A percentile compares a stretch with the other conserved stretches of the same genome.
These are phyloP conservation scores for Margaritispora aquatica DNA, from an alignment of 495 filamentous ascomycete genomes.

Conservation along the genomic window DNA sequence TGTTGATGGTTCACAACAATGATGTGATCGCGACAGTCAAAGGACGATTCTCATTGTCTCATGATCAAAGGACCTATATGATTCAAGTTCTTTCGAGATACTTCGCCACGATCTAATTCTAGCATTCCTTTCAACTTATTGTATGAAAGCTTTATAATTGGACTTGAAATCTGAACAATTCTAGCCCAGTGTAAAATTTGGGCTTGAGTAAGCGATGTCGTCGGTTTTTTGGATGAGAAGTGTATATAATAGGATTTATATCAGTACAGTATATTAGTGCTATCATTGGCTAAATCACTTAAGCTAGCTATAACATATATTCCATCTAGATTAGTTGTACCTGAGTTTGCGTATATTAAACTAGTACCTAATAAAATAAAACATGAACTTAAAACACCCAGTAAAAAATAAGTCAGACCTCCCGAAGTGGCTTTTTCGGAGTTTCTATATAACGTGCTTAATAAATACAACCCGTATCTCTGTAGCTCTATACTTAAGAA, in stretches of 20 bases:
- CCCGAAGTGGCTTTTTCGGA: not conserved
- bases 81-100: too few relatives aligned
- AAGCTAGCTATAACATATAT: not conserved
- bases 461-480: not conserved
- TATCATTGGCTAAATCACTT: slow-evolving; percentile 1
- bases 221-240: too few relatives aligned
- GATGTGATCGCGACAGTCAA: too few relatives aligned
- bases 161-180: too few relatives aligned
- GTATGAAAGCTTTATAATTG: too few relatives aligned
- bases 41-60: too few relatives aligned
- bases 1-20: too few relatives aligned
- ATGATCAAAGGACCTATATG: too few relatives aligned
- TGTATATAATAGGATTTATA: slow-evolving; percentile 1
- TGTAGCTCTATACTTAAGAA: not conserved
- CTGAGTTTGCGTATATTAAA: not conserved
- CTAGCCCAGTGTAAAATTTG: too few relatives aligned
- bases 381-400: not conserved
- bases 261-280: not conserved
- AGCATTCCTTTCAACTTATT: too few relatives aligned
- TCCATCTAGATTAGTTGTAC: slow-evolving; percentile 1
- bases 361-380: not conserved
- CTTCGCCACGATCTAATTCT: too few relatives aligned
- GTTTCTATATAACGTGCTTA: not conserved
- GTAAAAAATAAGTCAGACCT: not conserved
- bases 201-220: too few relatives aligned